Evolutionary conservation across 352 stramenopile genomes (phyloP).

Genomic region (Pelagophyceae sp.): DNA sequence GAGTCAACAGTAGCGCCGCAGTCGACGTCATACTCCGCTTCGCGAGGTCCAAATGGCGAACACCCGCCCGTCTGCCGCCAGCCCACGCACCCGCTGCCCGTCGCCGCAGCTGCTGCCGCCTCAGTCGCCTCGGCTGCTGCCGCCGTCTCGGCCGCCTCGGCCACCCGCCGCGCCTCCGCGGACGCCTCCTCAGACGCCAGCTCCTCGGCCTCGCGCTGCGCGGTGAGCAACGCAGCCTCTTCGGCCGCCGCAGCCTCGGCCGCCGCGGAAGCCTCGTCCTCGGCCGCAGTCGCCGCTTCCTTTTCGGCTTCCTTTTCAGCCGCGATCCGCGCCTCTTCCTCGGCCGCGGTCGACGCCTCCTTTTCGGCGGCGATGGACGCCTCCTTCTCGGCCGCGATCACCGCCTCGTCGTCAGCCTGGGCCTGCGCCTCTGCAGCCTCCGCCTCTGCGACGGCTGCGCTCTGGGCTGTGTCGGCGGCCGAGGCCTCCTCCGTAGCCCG

Average conservation of each 20-base stretch:
- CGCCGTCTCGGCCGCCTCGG: not conserved
- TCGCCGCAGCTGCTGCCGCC: not conserved
- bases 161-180: not conserved
- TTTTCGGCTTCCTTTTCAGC: not conserved
- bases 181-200: not conserved
- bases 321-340: not conserved
- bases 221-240: not conserved
- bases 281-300: not conserved
- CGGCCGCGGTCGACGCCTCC: not conserved
- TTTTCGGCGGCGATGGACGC: not conserved
- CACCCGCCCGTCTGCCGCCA: conserved; percentile 48
- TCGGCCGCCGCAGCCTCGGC: not conserved
- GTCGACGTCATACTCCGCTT: conserved; percentile 32
- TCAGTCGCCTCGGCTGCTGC: not conserved
- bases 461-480: not conserved
- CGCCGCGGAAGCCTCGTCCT: not conserved
- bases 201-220: not conserved
- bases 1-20: conserved; percentile 36
- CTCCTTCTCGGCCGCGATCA: not conserved
- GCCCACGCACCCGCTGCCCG: conserved; percentile 31
- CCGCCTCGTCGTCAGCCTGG: not conserved
- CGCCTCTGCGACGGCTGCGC: not conserved
- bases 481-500: not conserved
- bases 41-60: conserved; percentile 37
- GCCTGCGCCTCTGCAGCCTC: not conserved